Evolutionary conservation across 495 filamentous ascomycete genomes (phyloP), one percentile per base, ranked within the genome.

Genomic region (Wilcoxina mikolae): DNA sequence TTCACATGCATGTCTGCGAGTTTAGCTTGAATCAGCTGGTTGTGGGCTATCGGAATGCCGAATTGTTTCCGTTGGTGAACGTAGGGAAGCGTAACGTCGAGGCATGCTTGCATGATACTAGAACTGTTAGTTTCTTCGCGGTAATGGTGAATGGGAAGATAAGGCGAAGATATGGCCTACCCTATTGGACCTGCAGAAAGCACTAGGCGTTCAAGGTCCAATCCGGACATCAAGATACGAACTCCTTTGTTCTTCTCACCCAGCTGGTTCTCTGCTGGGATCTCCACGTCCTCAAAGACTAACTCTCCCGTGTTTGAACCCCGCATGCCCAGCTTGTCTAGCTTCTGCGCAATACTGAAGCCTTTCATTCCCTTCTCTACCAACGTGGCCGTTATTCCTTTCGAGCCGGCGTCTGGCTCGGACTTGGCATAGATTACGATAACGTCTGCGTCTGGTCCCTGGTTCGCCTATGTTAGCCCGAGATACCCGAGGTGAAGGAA

Each of bases 311-410:
- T 96, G 69, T 98, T 96, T 33, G 82, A 87, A 49, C 91, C 91
- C 24, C 91, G 81, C 91, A 98, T 98, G 52, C 91, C 91, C 58
- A 98, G 82, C 71, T 98, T 98, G 70, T 98, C 93, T 7, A 98
- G 79, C 70, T 96, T 98, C 29, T 87, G 79, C 22, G 86, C 78
- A 64, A 83, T 87, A 46, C 80, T 84, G 73, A 95, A 95, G 56
- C 91, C 91, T 5, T 76, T 61, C 58, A 62, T 60, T 46, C 78
- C 74, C 17, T 68, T 65, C 62, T 94, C 81, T 22, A 96, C 84
- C 43, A 98, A 74, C 69, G 95, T 95, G 35, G 90, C 91, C 0
- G 90, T 93, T 68, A 98, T 94, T 43, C 93, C 93, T 69, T 91
- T 94, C 50, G 82, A 85, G 18, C 74, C 90, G 51, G 74, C 77